phyloP scores from a whole-genome alignment of 2,329 filamentous ascomycete species.

The Scortechinia acanthostroma region DNA sequence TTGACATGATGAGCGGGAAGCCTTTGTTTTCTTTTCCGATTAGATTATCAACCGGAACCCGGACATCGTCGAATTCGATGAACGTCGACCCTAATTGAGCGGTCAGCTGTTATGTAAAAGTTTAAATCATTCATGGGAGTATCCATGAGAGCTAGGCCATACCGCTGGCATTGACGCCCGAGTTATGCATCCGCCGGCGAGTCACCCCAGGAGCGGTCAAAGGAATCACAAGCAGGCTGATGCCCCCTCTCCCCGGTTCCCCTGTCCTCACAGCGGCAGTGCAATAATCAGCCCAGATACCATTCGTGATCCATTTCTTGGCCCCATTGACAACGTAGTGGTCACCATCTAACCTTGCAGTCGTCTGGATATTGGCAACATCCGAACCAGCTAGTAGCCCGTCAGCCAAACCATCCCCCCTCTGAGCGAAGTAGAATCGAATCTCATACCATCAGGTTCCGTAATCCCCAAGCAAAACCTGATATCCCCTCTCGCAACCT shows the following conservation, averaged over 20 bases:
- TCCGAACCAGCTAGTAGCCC: conserved; percentile 44
- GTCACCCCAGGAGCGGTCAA: conserved; percentile 38
- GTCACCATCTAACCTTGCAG: conserved; percentile 39
- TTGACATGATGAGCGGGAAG: conserved; percentile 50
- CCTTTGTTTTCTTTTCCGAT: conserved; percentile 44
- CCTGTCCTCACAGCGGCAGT: conserved; percentile 57
- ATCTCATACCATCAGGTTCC: conserved; percentile 43
- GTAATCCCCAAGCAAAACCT: conserved; percentile 60
- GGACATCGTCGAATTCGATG: conserved; percentile 45
- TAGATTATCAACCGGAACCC: conserved; percentile 41
- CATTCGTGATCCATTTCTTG: conserved; percentile 66
- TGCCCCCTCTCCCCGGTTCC: conserved; percentile 38
- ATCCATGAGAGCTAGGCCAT: conserved; percentile 7
- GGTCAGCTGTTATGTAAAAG: conserved; percentile 3
- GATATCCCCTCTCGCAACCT: conserved; percentile 47
- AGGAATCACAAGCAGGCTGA: conserved; percentile 51
- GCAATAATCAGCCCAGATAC: conserved; percentile 50
- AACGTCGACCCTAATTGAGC: conserved; percentile 34
- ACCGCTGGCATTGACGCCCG: conserved; percentile 59
- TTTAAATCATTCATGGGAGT: conserved; percentile 3
- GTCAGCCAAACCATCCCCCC: background rate
- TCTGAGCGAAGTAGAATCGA: background rate
- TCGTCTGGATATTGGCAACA: conserved; percentile 56
- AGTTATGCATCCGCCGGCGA: conserved; percentile 50
- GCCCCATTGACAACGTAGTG: conserved; percentile 57